Percentiles rank a stretch among this genome's conserved stretches.
Conservation (phyloP, 2,329 filamentous ascomycete species). For the Passalora sequoiae region DNA sequence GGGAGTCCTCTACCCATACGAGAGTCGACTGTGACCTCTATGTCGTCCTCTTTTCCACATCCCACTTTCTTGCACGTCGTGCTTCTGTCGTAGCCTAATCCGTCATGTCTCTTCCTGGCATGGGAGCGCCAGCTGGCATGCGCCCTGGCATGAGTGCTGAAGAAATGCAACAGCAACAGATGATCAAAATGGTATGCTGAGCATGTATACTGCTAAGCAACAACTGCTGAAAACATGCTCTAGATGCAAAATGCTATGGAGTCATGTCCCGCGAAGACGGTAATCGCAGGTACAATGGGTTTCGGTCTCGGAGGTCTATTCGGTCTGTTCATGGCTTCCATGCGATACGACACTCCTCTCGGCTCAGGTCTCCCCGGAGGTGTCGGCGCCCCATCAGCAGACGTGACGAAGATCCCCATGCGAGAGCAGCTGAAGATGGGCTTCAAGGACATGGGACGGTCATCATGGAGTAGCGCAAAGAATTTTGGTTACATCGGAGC, state of each 20-base stretch:
- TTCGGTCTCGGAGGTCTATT: constrained; percentile 92
- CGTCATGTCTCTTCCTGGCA: constrained; percentile 20
- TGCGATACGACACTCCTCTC: constrained; percentile 96
- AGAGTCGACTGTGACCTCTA: no score
- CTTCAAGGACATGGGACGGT: constrained; percentile 89
- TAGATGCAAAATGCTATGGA: constrained; percentile 87
- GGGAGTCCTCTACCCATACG: no score
- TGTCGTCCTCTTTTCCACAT: no score
- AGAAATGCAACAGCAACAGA: constrained; percentile 42
- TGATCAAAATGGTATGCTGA: constrained; percentile 43
- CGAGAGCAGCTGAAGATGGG: constrained; percentile 77
- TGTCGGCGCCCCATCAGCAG: constrained; percentile 45
- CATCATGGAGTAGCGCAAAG: constrained; percentile 77
- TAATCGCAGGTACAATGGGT: constrained; percentile 85
- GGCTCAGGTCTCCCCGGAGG: constrained; percentile 48
- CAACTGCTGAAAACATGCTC: not conserved
- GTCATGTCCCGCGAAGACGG: constrained; percentile 82
- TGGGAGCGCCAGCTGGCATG: constrained; percentile 9
- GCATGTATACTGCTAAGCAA: not conserved
- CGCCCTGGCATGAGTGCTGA: constrained; percentile 27
- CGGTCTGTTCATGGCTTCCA: constrained; percentile 96
- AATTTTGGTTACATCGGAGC: constrained; percentile 94
- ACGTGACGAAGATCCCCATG: constrained; percentile 58
- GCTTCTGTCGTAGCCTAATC: no score
- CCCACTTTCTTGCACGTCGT: no score